Conservation (phyloP, 208 protist genomes). For the Leishmania tarentolae region DNA sequence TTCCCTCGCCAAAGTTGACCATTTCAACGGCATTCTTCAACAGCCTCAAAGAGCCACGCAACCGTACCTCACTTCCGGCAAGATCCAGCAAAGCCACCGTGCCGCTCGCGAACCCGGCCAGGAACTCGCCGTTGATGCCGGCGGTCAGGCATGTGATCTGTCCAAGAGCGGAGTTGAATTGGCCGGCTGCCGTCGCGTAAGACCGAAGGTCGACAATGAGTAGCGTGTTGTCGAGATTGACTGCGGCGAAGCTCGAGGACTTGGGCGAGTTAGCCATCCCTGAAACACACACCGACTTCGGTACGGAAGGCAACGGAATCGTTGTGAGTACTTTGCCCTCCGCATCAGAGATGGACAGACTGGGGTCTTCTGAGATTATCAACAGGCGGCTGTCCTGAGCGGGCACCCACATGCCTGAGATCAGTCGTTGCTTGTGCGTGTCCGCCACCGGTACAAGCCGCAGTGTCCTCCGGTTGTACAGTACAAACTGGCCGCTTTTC, state of each 20-base stretch:
- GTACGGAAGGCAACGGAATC: conserved; percentile 45
- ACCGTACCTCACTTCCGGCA: conserved; percentile 39
- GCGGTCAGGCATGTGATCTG: conserved; percentile 47
- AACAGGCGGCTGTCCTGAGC: conserved; percentile 73
- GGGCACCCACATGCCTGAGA: conserved; percentile 85
- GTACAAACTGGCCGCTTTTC: conserved; percentile 89
- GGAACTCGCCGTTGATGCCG: conserved; percentile 37
- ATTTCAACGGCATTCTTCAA: conserved; percentile 38
- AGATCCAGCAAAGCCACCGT: conserved; percentile 53
- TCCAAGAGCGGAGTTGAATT: conserved; percentile 80
- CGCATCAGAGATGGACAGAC: conserved; percentile 84
- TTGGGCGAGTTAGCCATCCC: conserved; percentile 32
- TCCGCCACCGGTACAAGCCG: conserved; percentile 87
- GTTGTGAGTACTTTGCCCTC: conserved; percentile 79
- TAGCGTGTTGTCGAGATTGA: conserved; percentile 60
- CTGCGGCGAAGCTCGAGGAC: conserved; percentile 49
- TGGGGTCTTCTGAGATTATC: conserved; percentile 84
- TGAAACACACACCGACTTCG: conserved; percentile 64
- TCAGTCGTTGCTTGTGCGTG: conserved; percentile 91
- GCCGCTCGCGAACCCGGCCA: conserved; percentile 66
- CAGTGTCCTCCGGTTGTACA: conserved; percentile 94
- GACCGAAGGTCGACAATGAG: conserved; percentile 53
- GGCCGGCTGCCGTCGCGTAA: conserved; percentile 51
- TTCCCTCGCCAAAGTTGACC: conserved; percentile 53
- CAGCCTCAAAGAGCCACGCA: conserved; percentile 34